Conservation (phyloP, 2,329 filamentous ascomycete genomes). For the Phoma herbarum region DNA sequence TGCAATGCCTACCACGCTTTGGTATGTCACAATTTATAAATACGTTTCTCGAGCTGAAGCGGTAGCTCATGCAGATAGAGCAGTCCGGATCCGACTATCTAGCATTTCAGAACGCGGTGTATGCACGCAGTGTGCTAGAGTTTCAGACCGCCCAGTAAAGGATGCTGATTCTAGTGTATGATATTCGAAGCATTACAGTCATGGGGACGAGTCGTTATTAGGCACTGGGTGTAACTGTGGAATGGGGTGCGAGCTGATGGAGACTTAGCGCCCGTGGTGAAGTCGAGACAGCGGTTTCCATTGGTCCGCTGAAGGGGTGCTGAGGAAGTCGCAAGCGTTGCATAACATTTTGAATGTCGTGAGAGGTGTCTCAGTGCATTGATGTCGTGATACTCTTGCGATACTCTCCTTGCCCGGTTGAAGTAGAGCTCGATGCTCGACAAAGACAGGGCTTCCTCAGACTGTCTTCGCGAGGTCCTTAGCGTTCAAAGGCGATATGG, state of each 20-base stretch:
- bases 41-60: background rate
- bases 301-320: background rate
- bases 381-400: background rate
- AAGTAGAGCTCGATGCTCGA: background rate
- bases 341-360: slow-evolving; percentile 1
- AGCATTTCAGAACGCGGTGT: background rate
- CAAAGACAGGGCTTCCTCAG: background rate
- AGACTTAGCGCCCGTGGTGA: background rate
- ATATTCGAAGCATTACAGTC: background rate
- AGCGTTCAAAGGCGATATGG: background rate
- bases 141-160: background rate
- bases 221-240: background rate
- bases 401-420: background rate
- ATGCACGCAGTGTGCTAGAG: background rate
- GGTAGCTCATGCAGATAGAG: background rate
- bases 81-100: background rate
- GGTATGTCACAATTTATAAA: too few species aligned
- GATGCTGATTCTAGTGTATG: background rate
- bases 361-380: background rate
- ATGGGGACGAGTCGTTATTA: background rate
- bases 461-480: background rate
- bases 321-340: background rate
- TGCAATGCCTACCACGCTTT: background rate
- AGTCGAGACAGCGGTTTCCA: background rate
- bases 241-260: background rate